Base-by-base conservation (phyloP, 441 rosid genomes). In the Jatropha multifida region DNA sequence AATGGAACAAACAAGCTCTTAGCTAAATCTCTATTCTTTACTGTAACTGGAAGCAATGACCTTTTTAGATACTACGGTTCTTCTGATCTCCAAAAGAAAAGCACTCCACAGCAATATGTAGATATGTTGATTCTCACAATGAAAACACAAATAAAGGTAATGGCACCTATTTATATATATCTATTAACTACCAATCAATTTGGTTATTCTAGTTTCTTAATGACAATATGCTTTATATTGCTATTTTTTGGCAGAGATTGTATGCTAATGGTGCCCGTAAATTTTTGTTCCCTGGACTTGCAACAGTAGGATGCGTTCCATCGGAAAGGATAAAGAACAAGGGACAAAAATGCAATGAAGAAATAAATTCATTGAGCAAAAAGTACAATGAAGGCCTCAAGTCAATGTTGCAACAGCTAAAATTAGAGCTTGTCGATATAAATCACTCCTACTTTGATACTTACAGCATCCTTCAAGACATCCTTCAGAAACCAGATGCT, bases 1-100 rank as follows among this genome's bases (percentile, higher is more conserved):
- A 14, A 82, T 10, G 82, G 52, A 17, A 84, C 88, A 27, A 82
- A 85, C 46, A 49, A 65, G 23, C 88, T 71, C 76, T 23, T 88
- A 7, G 79, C 90, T 0, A 89, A 85, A 60, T 89, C 98, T 23
- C 76, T 92, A 48, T 89, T 87, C 68, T 37, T 54, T 13, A 51
- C 85, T 59, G 86, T 85, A 26, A 88, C 88, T 1, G 94, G 96
- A 0, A 92, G 90, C 82, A 94, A 94, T 51, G 98, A 92, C 77
- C 71, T 92, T 62, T 81, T 89, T 12, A 88, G 80, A 46, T 90
- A 90, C 71, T 79, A 65, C 15, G 85, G 80, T 23, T 84, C 87
- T 1, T 78, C 88, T 1, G 60, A 85, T 41, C 83, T 80, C 15
- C 84, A 68, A 26, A 73, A 83, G 73, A 75, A 67, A 44, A 65